Base-by-base conservation (phyloP, 2,329 filamentous ascomycete genomes). In the Trichoderma sp. region DNA sequence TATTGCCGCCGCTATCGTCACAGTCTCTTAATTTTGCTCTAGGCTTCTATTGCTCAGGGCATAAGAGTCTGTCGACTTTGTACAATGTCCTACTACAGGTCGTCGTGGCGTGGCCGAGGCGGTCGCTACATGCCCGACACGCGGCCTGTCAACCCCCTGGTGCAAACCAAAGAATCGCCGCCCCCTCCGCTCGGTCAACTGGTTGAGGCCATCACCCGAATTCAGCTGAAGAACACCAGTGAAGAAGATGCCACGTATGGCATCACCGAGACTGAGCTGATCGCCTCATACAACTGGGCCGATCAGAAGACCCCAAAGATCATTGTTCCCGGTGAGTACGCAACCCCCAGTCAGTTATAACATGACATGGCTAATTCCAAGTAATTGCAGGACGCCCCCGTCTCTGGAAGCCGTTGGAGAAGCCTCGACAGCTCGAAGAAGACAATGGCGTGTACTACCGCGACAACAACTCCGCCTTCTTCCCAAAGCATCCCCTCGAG, bases 221-320 rank as follows among this genome's bases (percentile, higher is more conserved):
- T 67, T 0, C 56, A 28, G 5, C 54, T 73, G 1, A 30, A 43
- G 6, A 50, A 65, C 7, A 24, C 30, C 3, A 21, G 26, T 3
- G 3, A 30, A 9, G 43, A 21, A 3, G 9, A 47, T 3, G 9
- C 9, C 7, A 7, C 12, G 0, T 57, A 48, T 17, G 60, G 63
- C 4, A 80, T 82, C 65, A 76, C 74, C 4, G 69, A 78, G 34
- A 74, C 78, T 9, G 71, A 76, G 60, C 73, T 77, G 54, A 66
- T 83, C 12, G 74, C 81, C 2, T 84, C 82, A 2, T 84, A 84
- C 71, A 83, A 80, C 69, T 84, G 81, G 81, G 74, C 82, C 59
- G 76, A 80, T 59, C 72, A 73, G 26, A 62, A 72, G 0, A 70
- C 65, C 7, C 78, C 80, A 6, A 80, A 78, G 24, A 83, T 84